Base-by-base conservation (phyloP, 2,329 filamentous ascomycete genomes). In the Sclerotiophoma versabilis region DNA sequence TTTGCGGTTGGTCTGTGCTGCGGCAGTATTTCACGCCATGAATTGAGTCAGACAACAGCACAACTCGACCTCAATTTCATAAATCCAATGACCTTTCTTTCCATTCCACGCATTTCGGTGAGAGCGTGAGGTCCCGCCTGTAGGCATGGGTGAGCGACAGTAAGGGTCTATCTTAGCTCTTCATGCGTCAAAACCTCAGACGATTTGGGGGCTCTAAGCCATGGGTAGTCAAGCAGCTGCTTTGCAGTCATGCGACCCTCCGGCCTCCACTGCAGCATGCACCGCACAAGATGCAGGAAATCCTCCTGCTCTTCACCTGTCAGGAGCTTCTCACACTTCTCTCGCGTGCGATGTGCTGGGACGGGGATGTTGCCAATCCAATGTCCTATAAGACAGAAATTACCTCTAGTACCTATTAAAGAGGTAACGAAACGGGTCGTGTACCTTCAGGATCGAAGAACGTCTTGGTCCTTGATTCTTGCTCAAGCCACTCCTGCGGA, bases 191-290 rank as follows among this genome's bases (percentile, higher is more conserved):
- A 45, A 38, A 12, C 25, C 25, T 33, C 26, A 8, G 30, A 34
- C 11, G 33, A 47, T 15, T 17, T 38, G 14, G 12, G 38, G 12
- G 39, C 39, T 25, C 47, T 46, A 23, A 62, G 52, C 58, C 60
- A 62, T 12, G 58, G 51, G 49, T 63, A 52, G 4, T 43, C 45
- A 25, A 58, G 44, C 34, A 63, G 32, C 41, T 63, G 49, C 58
- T 51, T 64, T 19, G 59, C 60, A 9, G 56, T 60, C 47, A 43
- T 39, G 14, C 72, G 59, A 33, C 73, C 65, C 46, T 76, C 72
- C 0, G 72, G 74, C 25, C 57, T 66, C 74, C 73, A 76, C 23
- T 68, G 64, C 39, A 77, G 54, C 69, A 75, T 75, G 47, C 66
- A 70, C 19, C 65, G 59, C 58, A 75, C 60, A 33, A 75, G 75